These are phyloP conservation scores for Mortierella sp. DNA, from an alignment of 371 early-diverging fungal genomes.

Conservation along the genomic window DNA sequence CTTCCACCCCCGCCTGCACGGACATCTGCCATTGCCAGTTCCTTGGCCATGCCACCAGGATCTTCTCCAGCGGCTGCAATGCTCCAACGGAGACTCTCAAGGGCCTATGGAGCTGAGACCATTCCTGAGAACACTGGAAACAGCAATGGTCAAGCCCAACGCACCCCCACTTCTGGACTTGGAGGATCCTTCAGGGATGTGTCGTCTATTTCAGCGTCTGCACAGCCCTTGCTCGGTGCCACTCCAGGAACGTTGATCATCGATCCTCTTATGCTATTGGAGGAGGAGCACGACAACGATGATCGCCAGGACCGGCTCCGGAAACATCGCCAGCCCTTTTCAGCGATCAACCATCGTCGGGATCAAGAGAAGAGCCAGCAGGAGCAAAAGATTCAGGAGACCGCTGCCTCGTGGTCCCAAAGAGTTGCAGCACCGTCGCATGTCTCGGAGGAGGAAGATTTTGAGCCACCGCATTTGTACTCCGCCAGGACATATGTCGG, in stretches of 20 bases:
- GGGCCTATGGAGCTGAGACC: conserved; percentile 37
- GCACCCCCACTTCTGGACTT: conserved; percentile 2
- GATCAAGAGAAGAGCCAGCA: conserved; percentile 34
- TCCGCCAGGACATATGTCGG: conserved; percentile 56
- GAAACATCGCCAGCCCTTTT: conserved; percentile 34
- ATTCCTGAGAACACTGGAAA: background rate
- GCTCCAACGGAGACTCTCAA: conserved; percentile 51
- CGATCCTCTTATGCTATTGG: conserved; percentile 54
- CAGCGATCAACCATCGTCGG: conserved; percentile 45
- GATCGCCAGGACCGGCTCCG: conserved; percentile 34
- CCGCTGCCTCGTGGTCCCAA: conserved; percentile 2
- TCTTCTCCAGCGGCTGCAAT: conserved; percentile 54
- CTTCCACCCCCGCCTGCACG: conserved; percentile 24
- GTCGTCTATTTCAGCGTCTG: background rate
- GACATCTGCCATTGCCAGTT: conserved; percentile 32
- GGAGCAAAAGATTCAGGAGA: background rate
- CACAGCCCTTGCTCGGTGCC: conserved; percentile 10
- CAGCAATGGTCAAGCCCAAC: background rate
- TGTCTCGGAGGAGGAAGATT: conserved; percentile 22
- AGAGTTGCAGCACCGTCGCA: conserved; percentile 1
- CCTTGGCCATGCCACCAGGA: conserved; percentile 48
- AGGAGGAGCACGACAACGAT: conserved; percentile 51
- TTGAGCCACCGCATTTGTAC: conserved; percentile 53
- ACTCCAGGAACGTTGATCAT: conserved; percentile 33
- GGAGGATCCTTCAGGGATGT: conserved; percentile 27